Base-by-base conservation (phyloP, 148 eudicot species). In the Euryodendron excelsum region DNA sequence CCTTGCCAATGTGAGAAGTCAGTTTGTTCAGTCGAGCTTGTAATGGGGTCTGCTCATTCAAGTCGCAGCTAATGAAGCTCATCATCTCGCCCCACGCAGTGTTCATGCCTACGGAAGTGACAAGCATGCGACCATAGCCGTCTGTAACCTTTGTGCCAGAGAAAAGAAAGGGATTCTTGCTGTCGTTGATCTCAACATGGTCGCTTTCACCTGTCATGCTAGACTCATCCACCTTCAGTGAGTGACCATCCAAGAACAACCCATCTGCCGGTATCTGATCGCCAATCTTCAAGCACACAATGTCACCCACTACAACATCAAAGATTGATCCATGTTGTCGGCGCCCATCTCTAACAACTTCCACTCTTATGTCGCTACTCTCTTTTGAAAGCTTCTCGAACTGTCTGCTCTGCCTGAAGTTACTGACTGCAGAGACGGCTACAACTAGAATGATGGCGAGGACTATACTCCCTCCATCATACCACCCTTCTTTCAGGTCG, bases 401-500 rank as follows among this genome's bases (percentile, higher is more conserved):
- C 25, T 60, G 82, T 66, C 84, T 73, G 48, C 80, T 74, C 31
- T 75, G 83, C 50, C 77, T 80, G 56, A 80, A 83, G 78, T 86
- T 83, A 50, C 88, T 86, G 44, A 83, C 33, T 0, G 84, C 79
- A 53, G 84, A 68, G 4, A 87, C 86, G 1, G 77, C 81, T 6
- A 87, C 76, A 33, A 87, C 90, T 31, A 87, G 86, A n/a, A 87
- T 15, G 44, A 87, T 80, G 14, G 90, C 90, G 45, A 87, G 73
- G 50, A 85, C 75, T 28, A 87, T 87, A 77, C 90, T 87, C 3
- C 88, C 90, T 4, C 90, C 90, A 62, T 87, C 90, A 41, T 87
- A 87, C 90, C 90, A 87, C 45, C 90, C 90, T 56, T 85, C 86
- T 60, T 78, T 85, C 14, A 58, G 78, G 41, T 88, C 90, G 72